Conservation (phyloP, 116 monocot genomes). For the Papilionanthe hybrid region DNA sequence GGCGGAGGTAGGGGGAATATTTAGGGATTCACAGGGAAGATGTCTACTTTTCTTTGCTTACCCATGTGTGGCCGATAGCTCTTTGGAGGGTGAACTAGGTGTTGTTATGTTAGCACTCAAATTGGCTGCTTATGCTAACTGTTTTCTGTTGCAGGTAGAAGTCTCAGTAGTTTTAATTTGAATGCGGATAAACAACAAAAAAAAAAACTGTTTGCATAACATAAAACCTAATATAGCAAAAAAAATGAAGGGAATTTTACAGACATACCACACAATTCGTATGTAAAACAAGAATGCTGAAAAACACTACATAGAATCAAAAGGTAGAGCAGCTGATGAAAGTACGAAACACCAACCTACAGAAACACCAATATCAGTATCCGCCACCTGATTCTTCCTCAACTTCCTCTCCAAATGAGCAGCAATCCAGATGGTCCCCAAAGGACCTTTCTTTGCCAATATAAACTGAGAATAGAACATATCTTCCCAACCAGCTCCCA, state of each 20-base stretch:
- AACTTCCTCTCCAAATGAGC: conserved; percentile 97
- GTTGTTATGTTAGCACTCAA: no score
- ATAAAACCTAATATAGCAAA: neutral
- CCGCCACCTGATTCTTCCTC: conserved; percentile 96
- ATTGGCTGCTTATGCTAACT: no score
- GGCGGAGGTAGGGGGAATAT: no score
- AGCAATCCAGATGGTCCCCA: conserved; percentile 99
- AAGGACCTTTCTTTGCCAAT: conserved; percentile 96
- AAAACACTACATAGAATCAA: neutral
- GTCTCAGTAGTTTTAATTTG: no score
- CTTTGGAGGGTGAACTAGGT: no score
- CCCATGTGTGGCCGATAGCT: no score
- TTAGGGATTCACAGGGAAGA: no score
- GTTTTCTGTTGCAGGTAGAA: no score
- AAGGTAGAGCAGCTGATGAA: neutral
- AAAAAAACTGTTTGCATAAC: neutral
- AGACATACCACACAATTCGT: no score
- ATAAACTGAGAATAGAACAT: conserved; percentile 99
- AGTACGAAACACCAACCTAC: conserved; percentile 62
- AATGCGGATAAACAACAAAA: no score
- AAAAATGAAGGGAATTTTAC: neutral
- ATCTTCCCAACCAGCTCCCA: conserved; percentile 11
- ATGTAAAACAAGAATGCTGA: neutral
- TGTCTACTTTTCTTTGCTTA: no score
- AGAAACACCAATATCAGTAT: conserved; percentile 93